Percentiles rank a stretch among this genome's conserved stretches.
These are phyloP conservation scores for Hyaloscypha hepaticicola DNA, from an alignment of 495 filamentous ascomycete species.

Conservation along the genomic window DNA sequence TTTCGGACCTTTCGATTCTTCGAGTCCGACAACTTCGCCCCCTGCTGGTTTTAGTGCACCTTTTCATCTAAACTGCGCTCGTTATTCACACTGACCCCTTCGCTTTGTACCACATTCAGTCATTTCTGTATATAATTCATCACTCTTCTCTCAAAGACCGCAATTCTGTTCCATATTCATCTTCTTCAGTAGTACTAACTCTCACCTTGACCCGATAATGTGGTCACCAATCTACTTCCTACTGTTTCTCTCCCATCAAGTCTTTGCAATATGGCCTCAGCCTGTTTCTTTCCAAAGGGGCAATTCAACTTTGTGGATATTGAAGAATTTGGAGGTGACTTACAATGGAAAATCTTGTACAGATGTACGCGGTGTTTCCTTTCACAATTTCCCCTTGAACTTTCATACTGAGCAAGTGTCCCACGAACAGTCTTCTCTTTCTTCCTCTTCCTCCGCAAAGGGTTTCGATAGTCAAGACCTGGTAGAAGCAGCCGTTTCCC, in stretches of 20 bases:
- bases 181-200: neutral
- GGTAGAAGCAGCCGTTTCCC: constrained; percentile 47
- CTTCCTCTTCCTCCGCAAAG: constrained; percentile 27
- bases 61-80: neutral
- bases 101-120: neutral
- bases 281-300: constrained; percentile 53
- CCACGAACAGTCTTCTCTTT: constrained; percentile 40
- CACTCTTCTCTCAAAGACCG: neutral
- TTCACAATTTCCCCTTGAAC: constrained; percentile 32
- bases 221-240: constrained; percentile 15
- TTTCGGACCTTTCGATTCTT: neutral
- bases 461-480: constrained; percentile 45
- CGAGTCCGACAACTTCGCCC: neutral
- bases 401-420: constrained; percentile 40
- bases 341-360: constrained; percentile 47
- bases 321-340: constrained; percentile 48
- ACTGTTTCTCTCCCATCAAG: constrained; percentile 12
- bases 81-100: neutral
- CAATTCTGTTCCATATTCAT: neutral
- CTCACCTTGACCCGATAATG: constrained; percentile 13
- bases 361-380: constrained; percentile 44
- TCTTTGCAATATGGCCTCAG: constrained; percentile 58
- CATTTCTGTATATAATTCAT: neutral
- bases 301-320: constrained; percentile 54
- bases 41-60: neutral